These are phyloP conservation scores for Aspergillus bombycis DNA, from an alignment of 2,329 filamentous ascomycete species.

Conservation along the genomic window DNA sequence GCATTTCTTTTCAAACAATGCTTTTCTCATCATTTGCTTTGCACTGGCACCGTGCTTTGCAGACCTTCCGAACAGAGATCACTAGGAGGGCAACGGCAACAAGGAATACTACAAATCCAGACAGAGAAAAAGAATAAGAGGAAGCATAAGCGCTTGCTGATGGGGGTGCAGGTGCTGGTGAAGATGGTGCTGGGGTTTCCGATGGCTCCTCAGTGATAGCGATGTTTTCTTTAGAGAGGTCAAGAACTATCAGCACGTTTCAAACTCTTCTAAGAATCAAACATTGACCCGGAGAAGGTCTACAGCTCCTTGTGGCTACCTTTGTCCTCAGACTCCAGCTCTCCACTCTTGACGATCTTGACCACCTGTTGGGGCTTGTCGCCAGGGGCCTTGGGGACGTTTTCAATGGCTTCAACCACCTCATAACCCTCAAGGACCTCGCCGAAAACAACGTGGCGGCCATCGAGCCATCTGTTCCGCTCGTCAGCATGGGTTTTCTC, in stretches of 20 bases:
- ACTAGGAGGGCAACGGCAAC: constrained; percentile 24
- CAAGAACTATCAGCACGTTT: constrained; percentile 39
- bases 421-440: constrained; percentile 71
- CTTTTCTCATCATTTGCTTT: constrained; percentile 21
- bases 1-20: constrained; percentile 15
- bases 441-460: constrained; percentile 68
- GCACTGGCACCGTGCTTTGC: constrained; percentile 7
- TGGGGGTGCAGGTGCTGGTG: constrained; percentile 5
- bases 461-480: constrained; percentile 59
- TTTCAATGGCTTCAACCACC: constrained; percentile 64
- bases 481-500: neutral
- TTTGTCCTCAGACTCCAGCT: constrained; percentile 59
- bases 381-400: constrained; percentile 58
- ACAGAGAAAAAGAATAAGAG: constrained; percentile 12
- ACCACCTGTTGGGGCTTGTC: constrained; percentile 63
- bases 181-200: constrained; percentile 14
- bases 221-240: constrained; percentile 23
- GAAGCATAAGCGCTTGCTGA: neutral
- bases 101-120: constrained; percentile 22
- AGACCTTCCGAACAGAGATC: constrained; percentile 17
- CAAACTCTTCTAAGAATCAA: constrained; percentile 28
- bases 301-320: constrained; percentile 70
- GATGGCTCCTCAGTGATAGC: constrained; percentile 13
- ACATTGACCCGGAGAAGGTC: constrained; percentile 34
- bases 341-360: constrained; percentile 68